phyloP scores from a whole-genome alignment of 2,329 filamentous ascomycete species.

The Sporothrix luriei region DNA sequence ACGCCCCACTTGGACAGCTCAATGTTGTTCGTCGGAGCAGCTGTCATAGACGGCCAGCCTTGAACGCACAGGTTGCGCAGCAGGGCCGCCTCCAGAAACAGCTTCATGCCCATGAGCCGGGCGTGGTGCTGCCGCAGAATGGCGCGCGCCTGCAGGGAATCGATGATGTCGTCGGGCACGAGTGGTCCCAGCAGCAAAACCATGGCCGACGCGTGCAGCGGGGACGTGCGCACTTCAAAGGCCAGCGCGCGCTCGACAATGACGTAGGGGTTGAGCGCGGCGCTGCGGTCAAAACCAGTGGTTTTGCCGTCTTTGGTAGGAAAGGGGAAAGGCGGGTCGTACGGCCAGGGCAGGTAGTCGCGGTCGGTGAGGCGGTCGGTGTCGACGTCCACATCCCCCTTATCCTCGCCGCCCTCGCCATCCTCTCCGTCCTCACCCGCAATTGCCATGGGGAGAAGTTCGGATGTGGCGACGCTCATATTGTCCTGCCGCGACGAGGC shows the following conservation, averaged over 20 bases:
- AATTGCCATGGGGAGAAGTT: slow-evolving; percentile 15
- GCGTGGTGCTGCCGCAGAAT: slow-evolving; percentile 63
- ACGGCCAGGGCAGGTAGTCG: slow-evolving; percentile 62
- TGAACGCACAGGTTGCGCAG: slow-evolving; percentile 62
- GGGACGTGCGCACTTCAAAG: slow-evolving; percentile 60
- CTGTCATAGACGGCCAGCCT: slow-evolving; percentile 52
- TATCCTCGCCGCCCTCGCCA: slow-evolving; percentile 31
- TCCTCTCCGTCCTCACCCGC: slow-evolving; percentile 6
- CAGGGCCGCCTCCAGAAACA: slow-evolving; percentile 63
- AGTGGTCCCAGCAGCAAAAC: slow-evolving; percentile 62
- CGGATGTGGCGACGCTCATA: slow-evolving; percentile 23
- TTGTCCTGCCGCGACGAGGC: slow-evolving; percentile 27
- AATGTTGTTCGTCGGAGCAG: slow-evolving; percentile 34
- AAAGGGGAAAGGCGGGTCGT: slow-evolving; percentile 60
- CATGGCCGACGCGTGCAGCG: slow-evolving; percentile 63
- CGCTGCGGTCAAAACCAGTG: slow-evolving; percentile 27
- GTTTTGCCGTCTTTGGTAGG: slow-evolving; percentile 39
- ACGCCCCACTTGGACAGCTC: slow-evolving; percentile 57
- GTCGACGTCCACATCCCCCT: not conserved
- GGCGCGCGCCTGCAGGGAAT: slow-evolving; percentile 57
- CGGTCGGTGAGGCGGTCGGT: slow-evolving; percentile 53
- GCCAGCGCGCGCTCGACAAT: slow-evolving; percentile 57
- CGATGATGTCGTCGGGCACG: slow-evolving; percentile 58
- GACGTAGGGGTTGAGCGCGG: slow-evolving; percentile 59
- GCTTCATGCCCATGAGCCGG: slow-evolving; percentile 60